Percentiles rank a stretch among this genome's conserved stretches.
Evolutionary conservation across 768 basidiomycete genomes (phyloP).

Genomic region (Collybia sp.): DNA sequence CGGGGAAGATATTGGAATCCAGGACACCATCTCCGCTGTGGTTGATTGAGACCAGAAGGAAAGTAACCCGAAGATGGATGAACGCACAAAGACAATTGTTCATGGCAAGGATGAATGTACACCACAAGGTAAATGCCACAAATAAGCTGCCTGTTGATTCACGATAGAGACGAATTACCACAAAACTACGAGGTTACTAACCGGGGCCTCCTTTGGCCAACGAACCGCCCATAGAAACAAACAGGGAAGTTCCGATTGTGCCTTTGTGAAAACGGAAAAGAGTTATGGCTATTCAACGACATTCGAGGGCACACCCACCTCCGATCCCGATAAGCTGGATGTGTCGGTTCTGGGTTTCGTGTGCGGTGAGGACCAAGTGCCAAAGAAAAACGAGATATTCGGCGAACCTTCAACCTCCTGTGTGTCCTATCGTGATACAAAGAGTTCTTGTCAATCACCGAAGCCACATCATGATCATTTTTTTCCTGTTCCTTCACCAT

Average conservation of each 20-base stretch:
- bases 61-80: neutral
- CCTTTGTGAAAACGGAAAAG: slow-evolving; percentile 25
- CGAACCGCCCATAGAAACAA: slow-evolving; percentile 62
- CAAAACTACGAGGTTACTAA: slow-evolving; percentile 9
- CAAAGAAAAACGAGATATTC: too few relatives aligned
- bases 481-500: too few relatives aligned
- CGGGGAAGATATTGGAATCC: slow-evolving; percentile 74
- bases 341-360: slow-evolving; percentile 34
- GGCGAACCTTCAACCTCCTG: too few relatives aligned
- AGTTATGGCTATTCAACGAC: neutral
- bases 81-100: slow-evolving; percentile 41
- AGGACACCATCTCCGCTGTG: slow-evolving; percentile 77
- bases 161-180: too few relatives aligned
- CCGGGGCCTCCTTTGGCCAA: slow-evolving; percentile 65
- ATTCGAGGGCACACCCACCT: slow-evolving; percentile 20
- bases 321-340: slow-evolving; percentile 50
- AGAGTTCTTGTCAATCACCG: too few relatives aligned
- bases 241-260: slow-evolving; percentile 72
- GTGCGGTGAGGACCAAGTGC: too few relatives aligned
- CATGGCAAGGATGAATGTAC: slow-evolving; percentile 40
- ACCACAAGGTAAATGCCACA: slow-evolving; percentile 47
- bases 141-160: slow-evolving; percentile 35
- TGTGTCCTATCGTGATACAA: too few relatives aligned
- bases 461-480: too few relatives aligned
- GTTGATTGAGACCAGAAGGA: neutral